A percentile compares a stretch with the other conserved stretches of the same genome.
phyloP scores from a whole-genome alignment of 331 rosid genomes.

The Malus hybrid region DNA sequence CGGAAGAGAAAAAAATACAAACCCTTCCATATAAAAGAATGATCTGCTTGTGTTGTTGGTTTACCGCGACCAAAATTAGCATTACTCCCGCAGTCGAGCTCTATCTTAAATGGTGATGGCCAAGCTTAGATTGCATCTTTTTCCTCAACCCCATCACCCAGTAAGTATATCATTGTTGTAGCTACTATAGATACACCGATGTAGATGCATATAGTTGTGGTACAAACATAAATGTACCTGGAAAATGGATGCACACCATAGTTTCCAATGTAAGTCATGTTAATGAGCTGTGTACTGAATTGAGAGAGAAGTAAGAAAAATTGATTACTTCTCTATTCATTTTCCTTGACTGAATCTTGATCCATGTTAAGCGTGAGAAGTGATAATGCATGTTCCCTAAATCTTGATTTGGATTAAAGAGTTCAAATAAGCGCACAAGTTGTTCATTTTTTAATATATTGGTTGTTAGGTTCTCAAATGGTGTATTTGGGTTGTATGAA shows the following conservation, averaged over 20 bases:
- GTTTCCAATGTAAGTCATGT: neutral
- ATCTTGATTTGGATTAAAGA: no score
- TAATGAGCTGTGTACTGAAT: neutral
- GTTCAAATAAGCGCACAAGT: no score
- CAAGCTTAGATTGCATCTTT: neutral
- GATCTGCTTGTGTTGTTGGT: neutral
- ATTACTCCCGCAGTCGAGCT: slow-evolving; percentile 3
- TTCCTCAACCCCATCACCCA: slow-evolving; percentile 27
- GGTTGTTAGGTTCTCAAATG: no score
- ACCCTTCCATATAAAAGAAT: neutral
- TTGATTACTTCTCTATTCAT: no score
- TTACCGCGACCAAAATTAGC: slow-evolving; percentile 1
- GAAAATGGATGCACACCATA: slow-evolving; percentile 10
- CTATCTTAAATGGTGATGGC: slow-evolving; percentile 11
- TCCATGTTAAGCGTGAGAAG: no score
- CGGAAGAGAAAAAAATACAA: neutral
- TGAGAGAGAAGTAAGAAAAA: no score
- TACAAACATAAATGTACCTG: slow-evolving; percentile 77
- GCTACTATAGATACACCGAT: slow-evolving; percentile 51
- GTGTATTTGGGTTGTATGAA: no score
- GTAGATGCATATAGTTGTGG: slow-evolving; percentile 60
- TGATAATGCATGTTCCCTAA: no score
- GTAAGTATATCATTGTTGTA: slow-evolving; percentile 50
- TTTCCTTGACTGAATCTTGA: no score
- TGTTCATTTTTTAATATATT: no score